Evolutionary conservation across 148 eudicot genomes (phyloP).

Genomic region (Amaranthus hypochondriacus): DNA sequence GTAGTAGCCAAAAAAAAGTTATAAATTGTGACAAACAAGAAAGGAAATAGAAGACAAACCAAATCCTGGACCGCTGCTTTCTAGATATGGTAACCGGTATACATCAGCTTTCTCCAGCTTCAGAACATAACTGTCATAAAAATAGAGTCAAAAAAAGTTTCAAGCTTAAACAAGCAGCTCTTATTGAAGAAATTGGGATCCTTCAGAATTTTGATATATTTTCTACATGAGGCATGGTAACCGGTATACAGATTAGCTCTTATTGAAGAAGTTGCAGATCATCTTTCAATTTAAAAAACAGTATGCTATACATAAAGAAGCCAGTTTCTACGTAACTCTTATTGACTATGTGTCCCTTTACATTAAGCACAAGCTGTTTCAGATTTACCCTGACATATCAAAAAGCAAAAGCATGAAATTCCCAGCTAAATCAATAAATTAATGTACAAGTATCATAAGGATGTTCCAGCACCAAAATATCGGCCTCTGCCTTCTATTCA

Average conservation of each 20-base stretch:
- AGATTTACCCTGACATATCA: background rate
- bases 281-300: background rate
- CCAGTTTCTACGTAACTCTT: background rate
- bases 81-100: conserved; percentile 82
- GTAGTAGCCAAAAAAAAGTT: background rate
- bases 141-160: conserved; percentile 12
- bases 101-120: conserved; percentile 98
- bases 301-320: background rate
- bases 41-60: conserved; percentile 49
- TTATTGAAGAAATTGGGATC: background rate
- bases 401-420: background rate
- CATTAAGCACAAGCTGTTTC: background rate
- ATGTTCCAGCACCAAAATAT: background rate
- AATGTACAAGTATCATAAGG: background rate
- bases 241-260: no score
- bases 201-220: no score
- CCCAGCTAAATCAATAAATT: background rate
- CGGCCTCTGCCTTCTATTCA: background rate
- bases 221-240: no score
- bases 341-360: background rate
- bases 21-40: conserved; percentile 11
- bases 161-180: background rate
- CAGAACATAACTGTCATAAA: conserved; percentile 64
- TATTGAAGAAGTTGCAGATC: no score
- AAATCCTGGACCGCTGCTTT: conserved; percentile 94